A percentile compares a stretch with the other conserved stretches of the same genome.
Evolutionary conservation across 345 rosid species (phyloP).

Genomic region (Brassica napus): Da-Ae NC_063438.1:26084001-26084500

Average conservation of each 20-base stretch:
- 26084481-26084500: conserved; percentile 92
- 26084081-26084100: conserved; percentile 97
- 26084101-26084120: conserved; percentile 86
- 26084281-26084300: conserved; percentile 24
- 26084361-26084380: conserved; percentile 98
- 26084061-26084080: conserved; percentile 86
- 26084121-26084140: conserved; percentile 77
- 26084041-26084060: conserved; percentile 88
- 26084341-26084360: conserved; percentile 89
- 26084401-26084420: conserved; percentile 98
- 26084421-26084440: conserved; percentile 91
- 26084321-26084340: conserved; percentile 65
- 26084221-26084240: conserved; percentile 96
- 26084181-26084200: conserved; percentile 99
- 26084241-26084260: conserved; percentile 96
- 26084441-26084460: conserved; percentile 99
- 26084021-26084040: conserved; percentile 79
- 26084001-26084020: conserved; percentile 95
- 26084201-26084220: conserved; percentile 95
- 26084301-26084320: conserved; percentile 35
- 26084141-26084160: conserved; percentile 78
- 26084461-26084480: conserved; percentile 83
- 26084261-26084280: conserved; percentile 33
- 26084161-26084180: conserved; percentile 92
- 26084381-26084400: conserved; percentile 97